Evolutionary conservation across 768 basidiomycete genomes (phyloP), one percentile per base, ranked within the genome.

Genomic region (Suillus paluster): DNA sequence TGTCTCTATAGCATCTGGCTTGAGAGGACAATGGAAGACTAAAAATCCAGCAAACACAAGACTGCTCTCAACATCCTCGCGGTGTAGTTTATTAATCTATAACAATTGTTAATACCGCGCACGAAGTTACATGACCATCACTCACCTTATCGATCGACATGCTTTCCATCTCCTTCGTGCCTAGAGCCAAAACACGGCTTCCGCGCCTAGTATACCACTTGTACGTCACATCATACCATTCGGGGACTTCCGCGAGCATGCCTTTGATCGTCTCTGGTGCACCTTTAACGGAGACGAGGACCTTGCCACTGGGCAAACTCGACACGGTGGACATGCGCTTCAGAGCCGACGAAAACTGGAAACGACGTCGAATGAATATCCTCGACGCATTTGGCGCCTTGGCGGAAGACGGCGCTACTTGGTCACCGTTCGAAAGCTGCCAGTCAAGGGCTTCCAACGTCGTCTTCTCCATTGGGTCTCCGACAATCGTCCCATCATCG

Each of bases 391-490:
- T 86, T 1, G 85, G 78, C 0, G 86, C 83, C 12, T 78, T 77
- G 53, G 72, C 68, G 2, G 79, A 72, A 38, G 81, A 77, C 0
- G 94, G 89, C 2, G 86, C 76, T 63, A 97, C 79, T n/a, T 81
- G 73, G 68, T 97, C 93, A 36, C 92, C 91, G 77, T 87, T 86
- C 11, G 74, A 78, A 44, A 99, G 74, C 61, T 86, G 87, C 97
- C 97, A 99, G 53, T 93, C 89, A 33, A 99, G 82, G 3, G 94
- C 90, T 63, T 93, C 92, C 8, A 99, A 80, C 0, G 97, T 97
- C 0, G 93, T 96, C 79, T 96, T 95, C 77, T 99, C 97, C 97
- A 99, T 99, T 0, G 97, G 97, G 73, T 99, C 97, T 4, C 97
- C 97, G 46, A 99, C 96, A 41, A 96, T 79, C 1, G 89, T 90